These are phyloP conservation scores for Cardiospermum halicacabum DNA, from an alignment of 345 rosid species.

Conservation along the genomic window DNA sequence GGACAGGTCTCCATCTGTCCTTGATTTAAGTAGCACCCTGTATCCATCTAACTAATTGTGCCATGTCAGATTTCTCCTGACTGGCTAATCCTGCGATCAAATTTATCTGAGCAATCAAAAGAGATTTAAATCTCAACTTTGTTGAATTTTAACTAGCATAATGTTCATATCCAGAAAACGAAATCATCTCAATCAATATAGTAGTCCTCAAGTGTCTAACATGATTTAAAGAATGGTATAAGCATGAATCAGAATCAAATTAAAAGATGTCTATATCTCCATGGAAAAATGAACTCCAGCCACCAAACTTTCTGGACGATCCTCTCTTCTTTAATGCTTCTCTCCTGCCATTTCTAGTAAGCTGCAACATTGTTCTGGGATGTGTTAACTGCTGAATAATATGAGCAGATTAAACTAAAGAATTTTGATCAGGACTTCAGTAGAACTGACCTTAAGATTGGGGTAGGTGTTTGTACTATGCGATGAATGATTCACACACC, in stretches of 20 bases:
- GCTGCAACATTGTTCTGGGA: constrained; percentile 29
- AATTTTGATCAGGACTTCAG: too few relatives aligned
- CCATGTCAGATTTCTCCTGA: neutral
- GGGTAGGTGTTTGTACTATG: constrained; percentile 53
- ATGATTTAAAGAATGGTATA: too few relatives aligned
- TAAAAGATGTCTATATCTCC: neutral
- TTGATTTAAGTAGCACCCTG: neutral
- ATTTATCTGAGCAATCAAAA: too few relatives aligned
- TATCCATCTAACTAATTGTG: neutral
- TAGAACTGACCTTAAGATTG: constrained; percentile 69
- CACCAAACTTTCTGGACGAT: constrained; percentile 19
- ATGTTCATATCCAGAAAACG: too few relatives aligned
- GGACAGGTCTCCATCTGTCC: neutral
- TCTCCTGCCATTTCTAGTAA: constrained; percentile 27
- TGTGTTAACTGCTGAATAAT: neutral
- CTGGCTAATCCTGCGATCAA: too few relatives aligned
- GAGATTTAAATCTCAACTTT: too few relatives aligned
- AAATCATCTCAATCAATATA: too few relatives aligned
- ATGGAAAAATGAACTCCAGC: neutral
- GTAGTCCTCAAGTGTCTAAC: too few relatives aligned
- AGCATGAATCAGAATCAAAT: neutral
- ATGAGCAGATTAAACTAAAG: neutral
- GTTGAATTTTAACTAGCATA: too few relatives aligned
- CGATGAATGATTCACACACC: constrained; percentile 64
- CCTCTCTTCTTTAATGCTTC: constrained; percentile 24